phyloP scores from a whole-genome alignment of 495 filamentous ascomycete species.

The Neurospora cerealis region DNA sequence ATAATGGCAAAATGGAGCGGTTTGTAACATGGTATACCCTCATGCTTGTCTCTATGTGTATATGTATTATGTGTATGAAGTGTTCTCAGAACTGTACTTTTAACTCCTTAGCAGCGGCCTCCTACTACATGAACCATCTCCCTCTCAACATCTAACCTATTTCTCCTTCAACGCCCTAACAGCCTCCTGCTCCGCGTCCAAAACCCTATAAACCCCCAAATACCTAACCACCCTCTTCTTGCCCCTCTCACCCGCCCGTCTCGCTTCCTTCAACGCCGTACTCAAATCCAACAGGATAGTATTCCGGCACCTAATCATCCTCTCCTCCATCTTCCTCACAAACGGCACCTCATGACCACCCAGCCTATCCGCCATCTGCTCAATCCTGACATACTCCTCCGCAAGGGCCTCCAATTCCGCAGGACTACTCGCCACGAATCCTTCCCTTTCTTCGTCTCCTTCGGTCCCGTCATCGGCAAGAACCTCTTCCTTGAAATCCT shows the following conservation, averaged over 20 bases:
- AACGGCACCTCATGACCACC: constrained; percentile 28
- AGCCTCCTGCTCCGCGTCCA: constrained; percentile 67
- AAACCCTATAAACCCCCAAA: constrained; percentile 63
- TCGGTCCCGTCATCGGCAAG: constrained; percentile 10
- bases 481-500: constrained; percentile 15
- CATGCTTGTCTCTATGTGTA: not conserved
- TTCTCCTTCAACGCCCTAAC: constrained; percentile 55
- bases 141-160: constrained; percentile 4
- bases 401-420: constrained; percentile 34
- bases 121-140: not conserved
- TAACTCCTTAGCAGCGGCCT: not conserved
- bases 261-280: constrained; percentile 66
- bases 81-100: not conserved
- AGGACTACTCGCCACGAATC: constrained; percentile 29
- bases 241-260: constrained; percentile 40
- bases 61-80: not conserved
- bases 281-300: constrained; percentile 78
- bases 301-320: constrained; percentile 43
- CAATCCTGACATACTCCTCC: constrained; percentile 30
- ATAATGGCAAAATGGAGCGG: constrained; percentile 20
- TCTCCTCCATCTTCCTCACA: constrained; percentile 46
- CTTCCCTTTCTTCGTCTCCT: constrained; percentile 13
- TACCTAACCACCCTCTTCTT: constrained; percentile 55
- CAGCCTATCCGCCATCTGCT: constrained; percentile 31
- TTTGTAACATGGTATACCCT: not conserved